Evolutionary conservation across 352 stramenopile species (phyloP), one percentile per base, ranked within the genome.

Genomic region (Pythium dissimile): DNA sequence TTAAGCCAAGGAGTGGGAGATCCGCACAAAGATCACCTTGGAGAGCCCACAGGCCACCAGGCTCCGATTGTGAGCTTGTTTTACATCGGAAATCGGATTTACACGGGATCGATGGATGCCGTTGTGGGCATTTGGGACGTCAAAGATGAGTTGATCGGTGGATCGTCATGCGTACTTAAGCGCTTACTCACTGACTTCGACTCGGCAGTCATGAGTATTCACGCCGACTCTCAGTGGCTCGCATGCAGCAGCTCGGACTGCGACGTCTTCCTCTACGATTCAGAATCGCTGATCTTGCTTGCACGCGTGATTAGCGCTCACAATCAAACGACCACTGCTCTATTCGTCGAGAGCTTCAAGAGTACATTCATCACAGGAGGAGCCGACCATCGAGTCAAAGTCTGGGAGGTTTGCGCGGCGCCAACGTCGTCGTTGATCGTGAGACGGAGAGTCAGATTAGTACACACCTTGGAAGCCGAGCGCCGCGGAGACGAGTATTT

Each of bases 181-280:
- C 67, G 69, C 6, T 71, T 89, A n/a, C 49, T 91, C 13, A 75
- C 54, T 1, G 73, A 87, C 6, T 93, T 93, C 57, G 84, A 91
- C 42, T 74, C 84, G 38, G 56, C 81, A 0, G 77, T 93, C n/a
- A 70, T 90, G 30, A 88, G 80, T 18, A 64, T 93, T 6, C 59
- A 72, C 41, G 80, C 80, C 0, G 82, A 89, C 39, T 66, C 55
- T 0, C 52, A 77, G 13, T 81, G 75, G 64, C 30, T 91, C 23
- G 79, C 68, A 8, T 87, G 77, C 16, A 74, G 84, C 0, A 80
- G 70, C 35, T 83, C 80, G 0, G 84, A 90, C 50, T 88, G 81
- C 41, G 77, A 85, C 47, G 75, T 93, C 4, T 88, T 91, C 52
- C 53, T 90, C 0, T 90, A 85, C 30, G 74, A 89, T 18, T 62